Evolutionary conservation across 1,139 yeast genomes (phyloP), one percentile per base, ranked within the genome.

Genomic region (Pichia sp.): DNA sequence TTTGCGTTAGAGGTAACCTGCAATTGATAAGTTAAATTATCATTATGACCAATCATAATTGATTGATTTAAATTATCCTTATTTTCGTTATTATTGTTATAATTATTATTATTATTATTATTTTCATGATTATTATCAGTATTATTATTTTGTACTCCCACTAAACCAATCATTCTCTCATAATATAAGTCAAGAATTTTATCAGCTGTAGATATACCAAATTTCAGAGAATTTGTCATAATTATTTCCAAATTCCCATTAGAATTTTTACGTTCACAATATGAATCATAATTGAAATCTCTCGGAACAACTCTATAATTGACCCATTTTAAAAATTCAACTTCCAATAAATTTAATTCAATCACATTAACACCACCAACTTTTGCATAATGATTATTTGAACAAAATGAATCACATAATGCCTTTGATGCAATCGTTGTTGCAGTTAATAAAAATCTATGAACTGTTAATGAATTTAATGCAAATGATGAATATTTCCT

Each of bases 341-440:
- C 80, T 61, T 92, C 98, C 39, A 92, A 69, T 48, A 92, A 74
- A 62, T 92, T 92, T 53, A 92, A 70, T 62, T 92, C 98, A 49
- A 82, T 75, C 37, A 84, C 70, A 34, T 92, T 87, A 7, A 92
- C 83, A 52, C 98, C 98, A 1, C 98, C 98, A 22, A 92, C 97
- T 61, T 86, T 85, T 10, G 97, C 96, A 61, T 92, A 92, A 63
- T 90, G 97, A 33, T 83, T 77, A 62, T 90, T 92, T 6, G 97
- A 89, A 63, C 95, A 90, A 62, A 92, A 92, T 37, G 90, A 83
- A 64, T 92, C 98, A 62, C 96, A 94, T 56, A 92, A 72, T 2
- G 96, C 95, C 63, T 92, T 92, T 52, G 92, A 84, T 1, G 95
- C 95, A 5, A 90, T 80, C 60, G 94, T 86, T 0, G 96, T 89